A percentile compares a stretch with the other conserved stretches of the same genome.
Conservation (phyloP, 257 asterid species). For the Nicotiana tomentosiformis region DNA sequence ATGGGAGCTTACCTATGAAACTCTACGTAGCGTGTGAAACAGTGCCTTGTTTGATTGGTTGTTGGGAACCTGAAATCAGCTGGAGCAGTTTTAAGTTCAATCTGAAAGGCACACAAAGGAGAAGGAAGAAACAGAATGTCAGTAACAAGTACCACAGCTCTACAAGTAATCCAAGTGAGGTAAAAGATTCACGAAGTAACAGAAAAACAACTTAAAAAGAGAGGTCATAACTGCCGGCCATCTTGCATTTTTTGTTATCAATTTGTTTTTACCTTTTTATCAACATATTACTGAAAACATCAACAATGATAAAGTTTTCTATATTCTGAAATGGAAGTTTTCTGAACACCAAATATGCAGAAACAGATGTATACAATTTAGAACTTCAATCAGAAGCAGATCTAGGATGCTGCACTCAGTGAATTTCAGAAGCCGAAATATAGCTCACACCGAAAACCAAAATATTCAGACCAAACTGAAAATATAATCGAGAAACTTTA, state of each 20-base stretch:
- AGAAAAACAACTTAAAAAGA: not conserved
- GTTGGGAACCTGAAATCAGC: slow-evolving; percentile 97
- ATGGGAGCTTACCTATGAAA: slow-evolving; percentile 55
- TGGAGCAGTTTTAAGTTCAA: slow-evolving; percentile 87
- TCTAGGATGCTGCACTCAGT: not conserved
- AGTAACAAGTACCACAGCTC: not conserved
- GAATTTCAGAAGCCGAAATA: not conserved
- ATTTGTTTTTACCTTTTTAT: not conserved
- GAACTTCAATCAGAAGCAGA: not conserved
- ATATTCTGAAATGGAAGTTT: not conserved
- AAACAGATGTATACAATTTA: not conserved
- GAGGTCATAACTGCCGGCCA: not conserved
- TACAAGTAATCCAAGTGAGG: not conserved
- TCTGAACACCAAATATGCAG: not conserved
- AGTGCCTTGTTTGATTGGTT: slow-evolving; percentile 90
- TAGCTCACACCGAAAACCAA: not conserved
- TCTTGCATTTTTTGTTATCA: not conserved
- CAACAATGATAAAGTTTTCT: not conserved
- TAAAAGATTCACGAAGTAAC: not conserved
- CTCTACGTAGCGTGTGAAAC: slow-evolving; percentile 92
- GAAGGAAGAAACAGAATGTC: not conserved
- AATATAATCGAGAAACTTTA: not conserved
- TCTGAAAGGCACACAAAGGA: slow-evolving; percentile 27
- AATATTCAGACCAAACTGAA: not conserved
- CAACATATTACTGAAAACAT: not conserved